Conservation (phyloP, 805 yeast species). For the Candida krabiensis region DNA sequence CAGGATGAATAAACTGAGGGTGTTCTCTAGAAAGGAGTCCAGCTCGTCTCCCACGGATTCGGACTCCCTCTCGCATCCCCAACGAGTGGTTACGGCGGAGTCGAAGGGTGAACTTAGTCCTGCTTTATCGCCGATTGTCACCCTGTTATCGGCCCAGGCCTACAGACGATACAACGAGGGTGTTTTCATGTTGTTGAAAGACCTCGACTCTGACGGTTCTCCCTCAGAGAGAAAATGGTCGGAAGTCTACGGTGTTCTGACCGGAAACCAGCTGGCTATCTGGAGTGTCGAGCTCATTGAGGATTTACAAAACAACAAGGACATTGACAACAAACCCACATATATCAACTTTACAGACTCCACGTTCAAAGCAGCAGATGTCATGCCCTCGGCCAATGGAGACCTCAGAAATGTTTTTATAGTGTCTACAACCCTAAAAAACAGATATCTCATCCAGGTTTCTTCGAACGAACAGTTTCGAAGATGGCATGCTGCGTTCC, state of each 20-base stretch:
- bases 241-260: conserved; percentile 88
- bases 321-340: conserved; percentile 50
- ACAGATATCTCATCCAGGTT: conserved; percentile 81
- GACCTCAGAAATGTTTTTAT: conserved; percentile 75
- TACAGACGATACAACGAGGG: conserved; percentile 79
- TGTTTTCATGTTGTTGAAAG: conserved; percentile 69
- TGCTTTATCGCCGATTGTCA: conserved; percentile 67
- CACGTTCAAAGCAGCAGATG: conserved; percentile 68
- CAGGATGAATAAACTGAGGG: conserved; percentile 30
- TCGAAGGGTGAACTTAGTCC: conserved; percentile 32
- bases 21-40: conserved; percentile 20
- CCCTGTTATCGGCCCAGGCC: conserved; percentile 69
- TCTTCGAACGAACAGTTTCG: conserved; percentile 61
- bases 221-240: conserved; percentile 85
- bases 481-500: conserved; percentile 80
- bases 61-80: conserved; percentile 12
- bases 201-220: conserved; percentile 79
- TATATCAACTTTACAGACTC: conserved; percentile 93
- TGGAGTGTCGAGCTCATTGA: conserved; percentile 82
- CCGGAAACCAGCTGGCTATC: conserved; percentile 88
- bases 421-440: conserved; percentile 90
- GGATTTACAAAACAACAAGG: conserved; percentile 40
- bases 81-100: conserved; percentile 26
- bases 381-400: conserved; percentile 63
- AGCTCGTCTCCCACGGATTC: conserved; percentile 12